phyloP scores from a whole-genome alignment of 164 flowering plant species.

The Vitis labrusca region DNA sequence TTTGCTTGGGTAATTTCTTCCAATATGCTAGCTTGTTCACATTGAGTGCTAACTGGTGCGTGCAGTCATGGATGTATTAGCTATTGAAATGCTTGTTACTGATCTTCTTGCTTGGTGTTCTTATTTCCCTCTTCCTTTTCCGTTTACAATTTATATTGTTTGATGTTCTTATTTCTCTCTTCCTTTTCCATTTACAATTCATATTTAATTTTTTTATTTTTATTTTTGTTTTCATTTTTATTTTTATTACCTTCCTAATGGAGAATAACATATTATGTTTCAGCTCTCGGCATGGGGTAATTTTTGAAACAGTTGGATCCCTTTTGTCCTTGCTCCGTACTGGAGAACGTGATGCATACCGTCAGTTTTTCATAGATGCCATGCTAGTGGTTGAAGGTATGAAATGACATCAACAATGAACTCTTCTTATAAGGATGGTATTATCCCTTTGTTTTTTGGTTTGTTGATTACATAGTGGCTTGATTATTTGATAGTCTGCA shows the following conservation, averaged over 20 bases:
- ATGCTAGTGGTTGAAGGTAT: conserved; percentile 77
- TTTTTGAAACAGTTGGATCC: conserved; percentile 78
- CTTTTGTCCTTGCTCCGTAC: conserved; percentile 80
- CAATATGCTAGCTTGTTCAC: too few species aligned
- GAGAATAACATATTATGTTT: conserved; percentile 8
- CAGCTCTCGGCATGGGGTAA: conserved; percentile 71
- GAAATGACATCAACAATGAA: neutral
- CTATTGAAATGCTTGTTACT: too few species aligned
- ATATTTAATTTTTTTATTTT: neutral
- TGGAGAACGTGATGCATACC: conserved; percentile 81
- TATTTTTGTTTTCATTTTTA: neutral
- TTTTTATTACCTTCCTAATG: neutral
- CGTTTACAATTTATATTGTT: neutral
- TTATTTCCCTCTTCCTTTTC: neutral
- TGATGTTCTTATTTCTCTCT: neutral
- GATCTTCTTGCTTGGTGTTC: neutral
- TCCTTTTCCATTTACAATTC: neutral
- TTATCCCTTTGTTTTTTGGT: neutral
- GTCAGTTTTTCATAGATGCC: conserved; percentile 75
- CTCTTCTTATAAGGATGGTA: too few species aligned
- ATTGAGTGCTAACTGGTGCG: too few species aligned
- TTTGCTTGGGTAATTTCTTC: too few species aligned
- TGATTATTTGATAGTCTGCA: too few species aligned
- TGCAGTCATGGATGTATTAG: too few species aligned
- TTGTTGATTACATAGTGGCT: too few species aligned